phyloP scores from a whole-genome alignment of 495 filamentous ascomycete species.

The Penicillium salamii region DNA sequence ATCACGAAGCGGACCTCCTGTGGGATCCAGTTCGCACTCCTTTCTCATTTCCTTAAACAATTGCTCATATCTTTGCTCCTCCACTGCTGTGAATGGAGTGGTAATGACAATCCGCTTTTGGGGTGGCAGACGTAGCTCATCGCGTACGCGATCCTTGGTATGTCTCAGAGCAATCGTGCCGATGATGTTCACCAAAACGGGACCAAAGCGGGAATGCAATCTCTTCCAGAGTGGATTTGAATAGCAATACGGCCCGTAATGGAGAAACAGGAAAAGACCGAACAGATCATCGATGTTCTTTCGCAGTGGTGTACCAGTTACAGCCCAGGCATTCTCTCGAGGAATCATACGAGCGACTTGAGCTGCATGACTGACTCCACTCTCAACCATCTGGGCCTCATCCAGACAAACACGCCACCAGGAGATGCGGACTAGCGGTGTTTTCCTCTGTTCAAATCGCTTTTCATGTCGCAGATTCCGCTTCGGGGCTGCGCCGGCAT shows the following conservation, averaged over 20 bases:
- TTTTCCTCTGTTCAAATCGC: conserved; percentile 63
- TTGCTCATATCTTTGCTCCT: conserved; percentile 80
- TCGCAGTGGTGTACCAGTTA: conserved; percentile 88
- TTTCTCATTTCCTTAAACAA: conserved; percentile 71
- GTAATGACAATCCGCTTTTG: conserved; percentile 87
- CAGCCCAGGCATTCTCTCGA: conserved; percentile 81
- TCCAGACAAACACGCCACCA: conserved; percentile 97
- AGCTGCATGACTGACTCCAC: conserved; percentile 78
- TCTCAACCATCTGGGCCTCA: conserved; percentile 95
- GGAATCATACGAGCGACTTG: conserved; percentile 76
- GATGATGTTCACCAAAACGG: conserved; percentile 64
- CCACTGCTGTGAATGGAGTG: conserved; percentile 80
- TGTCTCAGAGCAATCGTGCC: conserved; percentile 72
- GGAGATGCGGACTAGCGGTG: conserved; percentile 71
- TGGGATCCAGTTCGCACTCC: conserved; percentile 59
- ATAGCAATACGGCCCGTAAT: conserved; percentile 69
- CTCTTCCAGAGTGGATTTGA: conserved; percentile 62
- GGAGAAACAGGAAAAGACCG: conserved; percentile 77
- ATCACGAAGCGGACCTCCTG: conserved; percentile 57
- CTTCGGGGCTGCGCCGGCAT: conserved; percentile 59
- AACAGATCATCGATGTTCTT: conserved; percentile 66
- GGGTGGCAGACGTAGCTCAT: conserved; percentile 63
- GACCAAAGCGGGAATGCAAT: conserved; percentile 55
- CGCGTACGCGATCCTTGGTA: conserved; percentile 73
- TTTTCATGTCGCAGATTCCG: conserved; percentile 65